Evolutionary conservation across 1,284 basidiomycete species (phyloP).

Genomic region (Moesziomyces sp.): DNA sequence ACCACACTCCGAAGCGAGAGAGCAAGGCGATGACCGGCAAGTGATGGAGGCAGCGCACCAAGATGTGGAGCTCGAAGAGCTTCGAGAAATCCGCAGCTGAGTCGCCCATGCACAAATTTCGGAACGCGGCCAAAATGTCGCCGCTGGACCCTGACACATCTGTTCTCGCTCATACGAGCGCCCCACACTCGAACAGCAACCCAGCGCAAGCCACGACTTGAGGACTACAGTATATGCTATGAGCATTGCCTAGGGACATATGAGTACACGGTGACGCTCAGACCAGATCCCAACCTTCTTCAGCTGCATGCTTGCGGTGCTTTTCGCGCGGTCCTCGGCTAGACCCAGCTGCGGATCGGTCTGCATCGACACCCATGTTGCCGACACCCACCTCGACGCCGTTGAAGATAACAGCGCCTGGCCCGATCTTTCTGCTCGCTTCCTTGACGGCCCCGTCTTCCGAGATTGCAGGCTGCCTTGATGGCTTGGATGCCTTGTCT

Average conservation of each 20-base stretch:
- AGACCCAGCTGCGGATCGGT: not conserved
- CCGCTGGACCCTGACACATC: not conserved
- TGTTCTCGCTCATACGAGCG: not conserved
- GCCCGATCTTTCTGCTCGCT: constrained; percentile 14
- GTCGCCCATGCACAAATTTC: not conserved
- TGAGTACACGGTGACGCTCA: not conserved
- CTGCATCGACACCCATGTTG: constrained; percentile 3
- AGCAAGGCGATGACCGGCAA: not conserved
- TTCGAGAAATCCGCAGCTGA: not conserved
- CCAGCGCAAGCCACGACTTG: no score
- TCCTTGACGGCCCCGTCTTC: not conserved
- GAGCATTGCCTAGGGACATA: no score
- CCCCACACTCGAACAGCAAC: no score
- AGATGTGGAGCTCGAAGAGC: not conserved
- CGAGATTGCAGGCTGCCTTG: not conserved
- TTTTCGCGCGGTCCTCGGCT: constrained; percentile 10
- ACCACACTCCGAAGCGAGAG: not conserved
- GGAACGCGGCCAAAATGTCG: not conserved
- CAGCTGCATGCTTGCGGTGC: constrained; percentile 17
- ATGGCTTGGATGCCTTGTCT: not conserved
- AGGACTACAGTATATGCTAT: no score
- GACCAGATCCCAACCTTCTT: constrained; percentile 38
- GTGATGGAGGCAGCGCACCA: not conserved
- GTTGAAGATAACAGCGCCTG: constrained; percentile 49
- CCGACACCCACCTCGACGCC: constrained; percentile 45